Evolutionary conservation across 495 filamentous ascomycete genomes (phyloP), one percentile per base, ranked within the genome.

Genomic region (Glutinoglossum americanum): DNA sequence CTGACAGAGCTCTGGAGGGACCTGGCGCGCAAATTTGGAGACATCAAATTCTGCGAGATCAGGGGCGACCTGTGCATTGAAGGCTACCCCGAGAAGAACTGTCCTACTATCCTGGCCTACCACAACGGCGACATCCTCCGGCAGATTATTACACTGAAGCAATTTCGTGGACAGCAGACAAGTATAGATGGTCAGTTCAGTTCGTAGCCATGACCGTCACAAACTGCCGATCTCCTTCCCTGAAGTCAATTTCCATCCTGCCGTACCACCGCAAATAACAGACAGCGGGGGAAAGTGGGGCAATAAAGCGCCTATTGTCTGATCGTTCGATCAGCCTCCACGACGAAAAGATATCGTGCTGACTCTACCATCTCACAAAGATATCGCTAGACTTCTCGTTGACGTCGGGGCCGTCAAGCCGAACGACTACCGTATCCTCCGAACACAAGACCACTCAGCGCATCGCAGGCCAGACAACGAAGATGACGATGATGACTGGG

Each of bases 1-100:
- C 66, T 96, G 62, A 81, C 82, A 15, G 81, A 92, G 64, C 72
- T 96, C n/a, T 99, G 92, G 90, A 74, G 83, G 23, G 77, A 85
- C 64, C 71, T 89, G 59, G 92, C 92, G 17, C 69, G 67, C 57
- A 86, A 87, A 64, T 97, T 82, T 64, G 87, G 87, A 30, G 89
- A 99, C 59, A 69, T 97, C 65, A 99, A 99, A 70, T 99, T 99
- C 72, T 96, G 89, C 67, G 87, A 99, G 70, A 97, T 99, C 49
- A 76, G 81, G 62, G 92, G 80, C 1, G 82, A 89, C 64, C 81
- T 94, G 77, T 94, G 92, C 58, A 95, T 99, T 64, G 92, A 97
- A 70, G 84, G 84, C 23, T 99, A 97, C 67, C 92, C 92, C 17
- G 93, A 97, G 65, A 76, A 76, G 55, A 97, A 96, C 64, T 93